Percentiles rank a stretch among this genome's conserved stretches.
Evolutionary conservation across 192 early-diverging fungal genomes (phyloP).

Genomic region (Umbelopsis ramanniana): DNA sequence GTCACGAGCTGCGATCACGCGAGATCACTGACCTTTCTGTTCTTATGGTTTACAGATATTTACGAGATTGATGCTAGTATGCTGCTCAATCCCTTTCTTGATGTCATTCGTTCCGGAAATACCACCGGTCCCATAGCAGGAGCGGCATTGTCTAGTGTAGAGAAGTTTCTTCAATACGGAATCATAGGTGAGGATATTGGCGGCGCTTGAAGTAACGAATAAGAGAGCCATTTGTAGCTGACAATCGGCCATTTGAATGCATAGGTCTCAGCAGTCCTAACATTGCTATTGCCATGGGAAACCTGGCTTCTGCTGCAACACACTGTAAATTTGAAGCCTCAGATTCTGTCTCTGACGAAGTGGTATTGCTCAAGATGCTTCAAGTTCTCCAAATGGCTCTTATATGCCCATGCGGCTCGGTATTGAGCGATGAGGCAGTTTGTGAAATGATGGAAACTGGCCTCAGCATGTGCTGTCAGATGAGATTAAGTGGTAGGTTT

Average conservation of each 20-base stretch:
- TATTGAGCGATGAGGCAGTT: conserved; percentile 87
- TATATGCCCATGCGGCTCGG: conserved; percentile 68
- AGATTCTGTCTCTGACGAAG: conserved; percentile 92
- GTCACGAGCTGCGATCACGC: background rate
- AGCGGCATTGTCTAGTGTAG: conserved; percentile 85
- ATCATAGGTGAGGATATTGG: conserved; percentile 58
- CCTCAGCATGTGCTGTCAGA: conserved; percentile 96
- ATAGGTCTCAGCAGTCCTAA: conserved; percentile 54
- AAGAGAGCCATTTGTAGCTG: background rate
- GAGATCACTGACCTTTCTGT: background rate
- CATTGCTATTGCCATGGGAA: conserved; percentile 70
- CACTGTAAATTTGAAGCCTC: conserved; percentile 97
- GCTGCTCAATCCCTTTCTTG: conserved; percentile 91
- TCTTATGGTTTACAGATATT: conserved; percentile 49
- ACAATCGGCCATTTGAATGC: background rate
- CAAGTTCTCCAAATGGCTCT: conserved; percentile 78
- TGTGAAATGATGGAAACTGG: conserved; percentile 98
- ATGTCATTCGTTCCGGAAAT: conserved; percentile 89
- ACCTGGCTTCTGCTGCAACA: conserved; percentile 81
- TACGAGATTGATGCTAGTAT: conserved; percentile 65
- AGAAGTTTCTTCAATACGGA: conserved; percentile 87
- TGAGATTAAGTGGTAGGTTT: conserved; percentile 75
- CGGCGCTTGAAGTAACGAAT: background rate
- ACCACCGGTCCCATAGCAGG: conserved; percentile 95
- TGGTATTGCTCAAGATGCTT: conserved; percentile 90